phyloP scores from a whole-genome alignment of 2,329 filamentous ascomycete species.

The Penicillium sp. region DNA sequence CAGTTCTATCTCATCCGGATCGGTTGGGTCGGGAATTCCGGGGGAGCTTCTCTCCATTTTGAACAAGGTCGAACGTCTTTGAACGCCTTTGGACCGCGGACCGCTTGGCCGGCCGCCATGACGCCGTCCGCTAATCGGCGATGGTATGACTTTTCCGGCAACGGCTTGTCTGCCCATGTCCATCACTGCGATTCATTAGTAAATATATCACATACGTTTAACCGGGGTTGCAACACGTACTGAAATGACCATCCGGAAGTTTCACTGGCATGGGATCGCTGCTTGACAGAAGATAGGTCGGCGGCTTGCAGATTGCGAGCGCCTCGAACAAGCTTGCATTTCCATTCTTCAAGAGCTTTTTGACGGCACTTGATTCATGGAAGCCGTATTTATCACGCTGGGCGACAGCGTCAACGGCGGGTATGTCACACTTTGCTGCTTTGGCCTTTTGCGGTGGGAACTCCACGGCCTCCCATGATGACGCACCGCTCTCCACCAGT shows the following conservation, averaged over 20 bases:
- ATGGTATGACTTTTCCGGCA: conserved; percentile 10
- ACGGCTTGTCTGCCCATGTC: conserved; percentile 4
- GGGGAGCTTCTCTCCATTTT: conserved; percentile 7
- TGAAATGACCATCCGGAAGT: conserved; percentile 33
- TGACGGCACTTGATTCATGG: conserved; percentile 34
- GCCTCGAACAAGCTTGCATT: conserved; percentile 48
- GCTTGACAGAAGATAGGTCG: conserved; percentile 36
- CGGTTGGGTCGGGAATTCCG: conserved; percentile 12
- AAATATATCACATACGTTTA: neutral
- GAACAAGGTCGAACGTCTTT: conserved; percentile 13
- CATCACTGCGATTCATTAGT: conserved; percentile 10
- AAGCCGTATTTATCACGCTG: conserved; percentile 54
- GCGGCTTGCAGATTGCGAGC: conserved; percentile 34
- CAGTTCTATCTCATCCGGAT: conserved; percentile 5
- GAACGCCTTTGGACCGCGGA: conserved; percentile 10
- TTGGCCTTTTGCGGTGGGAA: conserved; percentile 37
- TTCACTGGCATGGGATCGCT: conserved; percentile 37
- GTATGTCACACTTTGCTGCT: conserved; percentile 29
- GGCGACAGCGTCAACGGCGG: conserved; percentile 35
- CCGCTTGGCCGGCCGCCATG: conserved; percentile 22
- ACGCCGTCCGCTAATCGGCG: conserved; percentile 6
- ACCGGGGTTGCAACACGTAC: conserved; percentile 25
- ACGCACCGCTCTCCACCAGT: conserved; percentile 53
- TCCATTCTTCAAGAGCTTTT: conserved; percentile 44
- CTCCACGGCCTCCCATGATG: conserved; percentile 58